phyloP scores from a whole-genome alignment of 2,329 filamentous ascomycete species.

The Cladosporium sphaerospermum region DNA sequence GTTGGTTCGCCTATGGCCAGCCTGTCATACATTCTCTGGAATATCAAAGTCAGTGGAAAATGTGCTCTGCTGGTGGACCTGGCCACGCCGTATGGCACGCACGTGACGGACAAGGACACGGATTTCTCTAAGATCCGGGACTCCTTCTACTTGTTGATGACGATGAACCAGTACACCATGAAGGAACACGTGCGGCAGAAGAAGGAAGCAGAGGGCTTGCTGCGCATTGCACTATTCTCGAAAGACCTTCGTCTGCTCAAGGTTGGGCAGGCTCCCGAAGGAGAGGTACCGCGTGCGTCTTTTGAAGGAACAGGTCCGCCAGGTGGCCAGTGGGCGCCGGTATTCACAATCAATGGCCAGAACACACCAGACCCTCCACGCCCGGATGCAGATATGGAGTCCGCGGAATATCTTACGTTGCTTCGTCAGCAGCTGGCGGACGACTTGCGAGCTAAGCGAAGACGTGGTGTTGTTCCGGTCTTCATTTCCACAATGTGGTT shows the following conservation, averaged over 20 bases:
- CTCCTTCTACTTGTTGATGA: slow-evolving; percentile 39
- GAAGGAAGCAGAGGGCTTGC: slow-evolving; percentile 34
- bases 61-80: slow-evolving; percentile 36
- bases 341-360: neutral
- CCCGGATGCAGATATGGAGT: slow-evolving; percentile 8
- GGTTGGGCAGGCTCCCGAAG: neutral
- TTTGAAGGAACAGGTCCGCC: neutral
- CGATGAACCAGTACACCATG: slow-evolving; percentile 42
- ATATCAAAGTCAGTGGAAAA: slow-evolving; percentile 36
- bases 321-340: neutral
- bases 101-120: slow-evolving; percentile 20
- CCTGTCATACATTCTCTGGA: slow-evolving; percentile 35
- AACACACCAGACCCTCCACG: neutral
- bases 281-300: neutral
- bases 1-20: slow-evolving; percentile 34
- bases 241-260: slow-evolving; percentile 29
- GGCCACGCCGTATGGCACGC: slow-evolving; percentile 28
- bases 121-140: slow-evolving; percentile 37
- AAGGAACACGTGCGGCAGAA: slow-evolving; percentile 17
- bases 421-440: slow-evolving; percentile 33
- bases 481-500: slow-evolving; percentile 42
- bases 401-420: slow-evolving; percentile 22
- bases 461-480: slow-evolving; percentile 36
- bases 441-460: slow-evolving; percentile 36
- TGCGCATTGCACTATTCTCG: slow-evolving; percentile 37